phyloP scores from a whole-genome alignment of 2,329 filamentous ascomycete genomes.

The Xylariales sp. region DNA sequence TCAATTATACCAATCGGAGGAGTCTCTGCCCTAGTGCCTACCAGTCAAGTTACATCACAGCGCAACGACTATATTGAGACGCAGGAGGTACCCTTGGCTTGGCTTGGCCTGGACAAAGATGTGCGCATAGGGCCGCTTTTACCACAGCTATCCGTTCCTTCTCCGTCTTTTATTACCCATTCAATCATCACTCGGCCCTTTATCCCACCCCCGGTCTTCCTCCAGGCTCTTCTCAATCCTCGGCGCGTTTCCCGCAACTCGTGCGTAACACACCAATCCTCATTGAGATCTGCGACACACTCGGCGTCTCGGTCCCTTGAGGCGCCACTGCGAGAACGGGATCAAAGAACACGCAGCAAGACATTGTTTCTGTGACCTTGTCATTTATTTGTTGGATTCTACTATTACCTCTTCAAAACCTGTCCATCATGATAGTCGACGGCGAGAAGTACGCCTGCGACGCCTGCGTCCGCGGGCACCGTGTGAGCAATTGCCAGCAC shows the following conservation, averaged over 20 bases:
- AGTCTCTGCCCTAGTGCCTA: too few relatives aligned
- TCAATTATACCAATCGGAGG: not conserved
- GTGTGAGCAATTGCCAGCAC: slow-evolving; percentile 98
- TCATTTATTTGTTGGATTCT: too few relatives aligned
- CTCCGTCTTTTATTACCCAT: slow-evolving; percentile 13
- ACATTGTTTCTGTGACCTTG: too few relatives aligned
- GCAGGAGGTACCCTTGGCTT: not conserved
- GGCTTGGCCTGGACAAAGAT: slow-evolving; percentile 3
- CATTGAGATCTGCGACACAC: slow-evolving; percentile 10
- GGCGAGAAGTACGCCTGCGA: slow-evolving; percentile 98
- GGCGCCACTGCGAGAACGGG: not conserved
- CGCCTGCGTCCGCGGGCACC: slow-evolving; percentile 83
- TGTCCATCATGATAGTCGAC: slow-evolving; percentile 69
- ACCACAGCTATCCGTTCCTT: slow-evolving; percentile 11
- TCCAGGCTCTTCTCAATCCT: slow-evolving; percentile 8
- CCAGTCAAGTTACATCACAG: not conserved
- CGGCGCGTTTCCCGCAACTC: slow-evolving; percentile 17
- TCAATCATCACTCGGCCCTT: slow-evolving; percentile 24
- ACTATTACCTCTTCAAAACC: not conserved
- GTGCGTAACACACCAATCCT: slow-evolving; percentile 8
- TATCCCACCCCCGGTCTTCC: slow-evolving; percentile 15
- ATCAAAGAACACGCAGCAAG: too few relatives aligned
- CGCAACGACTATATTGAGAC: slow-evolving; percentile 7
- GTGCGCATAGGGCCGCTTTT: slow-evolving; percentile 10
- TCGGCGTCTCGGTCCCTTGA: slow-evolving; percentile 7